Evolutionary conservation across 768 basidiomycete species (phyloP), one percentile per base, ranked within the genome.

Genomic region (Gymnopilus dilepis): DNA sequence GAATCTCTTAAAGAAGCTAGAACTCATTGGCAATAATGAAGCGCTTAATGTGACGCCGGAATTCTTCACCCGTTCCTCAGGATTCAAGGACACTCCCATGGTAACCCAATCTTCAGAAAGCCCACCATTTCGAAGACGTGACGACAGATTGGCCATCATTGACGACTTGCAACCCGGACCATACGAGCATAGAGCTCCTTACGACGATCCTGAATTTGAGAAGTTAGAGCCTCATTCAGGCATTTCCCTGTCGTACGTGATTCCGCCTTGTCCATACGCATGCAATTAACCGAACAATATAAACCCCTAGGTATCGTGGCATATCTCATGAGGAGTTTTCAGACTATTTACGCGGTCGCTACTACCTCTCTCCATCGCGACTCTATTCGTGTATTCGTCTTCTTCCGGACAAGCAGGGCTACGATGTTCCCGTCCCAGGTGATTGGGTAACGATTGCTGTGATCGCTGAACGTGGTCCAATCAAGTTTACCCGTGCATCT

Each of bases 391-490:
- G 89, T 47, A 82, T 95, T 42, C 87, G 91, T 9, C 84, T 91
- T 0, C 82, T 88, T 13, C 86, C 90, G 0, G 87, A 92, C 70
- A 90, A 91, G 65, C 87, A 91, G 59, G 89, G 87, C 17, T 97
- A 95, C 72, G 95, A 98, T 45, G 85, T 99, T 0, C 96, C 97
- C 9, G 89, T 98, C 1, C 85, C 86, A 6, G 92, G 92, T 2
- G 97, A 99, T 73, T 99, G 94, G 92, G 84, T 98, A 41, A 96
- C 95, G 6, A 93, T 99, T 48, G 97, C 94, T 2, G 96, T 99
- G 4, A 88, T 99, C 13, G 97, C 95, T 2, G 94, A 97, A 72
- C 86, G 95, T 21, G 89, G 94, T 2, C 89, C 88, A 6, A 79
- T 96, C 70, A 87, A 85, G 64, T 84, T 88, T 66, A 92, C 82